These are phyloP conservation scores for Moniliella sp. DNA, from an alignment of 1,284 basidiomycete species.

Conservation along the genomic window DNA sequence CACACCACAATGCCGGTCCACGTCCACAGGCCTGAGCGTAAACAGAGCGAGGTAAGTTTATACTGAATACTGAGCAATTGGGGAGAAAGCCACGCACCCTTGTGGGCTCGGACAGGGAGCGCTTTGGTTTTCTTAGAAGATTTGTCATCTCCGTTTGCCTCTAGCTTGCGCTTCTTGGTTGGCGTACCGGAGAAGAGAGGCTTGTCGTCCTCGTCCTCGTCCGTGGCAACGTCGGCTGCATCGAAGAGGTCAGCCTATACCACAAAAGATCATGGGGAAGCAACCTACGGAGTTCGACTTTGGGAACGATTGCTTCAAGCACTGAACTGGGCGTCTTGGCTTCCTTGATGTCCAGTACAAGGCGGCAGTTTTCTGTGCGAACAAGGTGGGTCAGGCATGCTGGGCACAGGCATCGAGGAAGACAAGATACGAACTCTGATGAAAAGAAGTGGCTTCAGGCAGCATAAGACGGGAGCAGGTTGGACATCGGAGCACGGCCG, in stretches of 20 bases:
- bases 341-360: constrained; percentile 1
- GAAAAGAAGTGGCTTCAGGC: constrained; percentile 12
- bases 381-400: not conserved
- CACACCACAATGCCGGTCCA: constrained; percentile 83
- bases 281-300: constrained; percentile 55
- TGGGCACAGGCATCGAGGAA: not conserved
- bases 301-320: not conserved
- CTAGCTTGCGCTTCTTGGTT: too few species aligned
- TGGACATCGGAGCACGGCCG: constrained; percentile 16
- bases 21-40: constrained; percentile 38
- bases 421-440: constrained; percentile 6
- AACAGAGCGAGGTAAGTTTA: not conserved
- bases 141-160: too few species aligned
- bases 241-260: too few species aligned
- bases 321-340: constrained; percentile 1
- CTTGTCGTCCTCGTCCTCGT: too few species aligned
- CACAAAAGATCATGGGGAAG: too few species aligned
- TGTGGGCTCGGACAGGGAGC: too few species aligned
- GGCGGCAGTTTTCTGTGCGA: constrained; percentile 1
- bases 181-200: too few species aligned
- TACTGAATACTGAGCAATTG: too few species aligned
- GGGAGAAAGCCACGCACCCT: too few species aligned
- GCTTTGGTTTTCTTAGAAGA: too few species aligned
- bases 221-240: too few species aligned
- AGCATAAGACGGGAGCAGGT: constrained; percentile 20